These are phyloP conservation scores for Anacardium occidentale DNA, from an alignment of 345 rosid species.

Conservation along the genomic window DNA sequence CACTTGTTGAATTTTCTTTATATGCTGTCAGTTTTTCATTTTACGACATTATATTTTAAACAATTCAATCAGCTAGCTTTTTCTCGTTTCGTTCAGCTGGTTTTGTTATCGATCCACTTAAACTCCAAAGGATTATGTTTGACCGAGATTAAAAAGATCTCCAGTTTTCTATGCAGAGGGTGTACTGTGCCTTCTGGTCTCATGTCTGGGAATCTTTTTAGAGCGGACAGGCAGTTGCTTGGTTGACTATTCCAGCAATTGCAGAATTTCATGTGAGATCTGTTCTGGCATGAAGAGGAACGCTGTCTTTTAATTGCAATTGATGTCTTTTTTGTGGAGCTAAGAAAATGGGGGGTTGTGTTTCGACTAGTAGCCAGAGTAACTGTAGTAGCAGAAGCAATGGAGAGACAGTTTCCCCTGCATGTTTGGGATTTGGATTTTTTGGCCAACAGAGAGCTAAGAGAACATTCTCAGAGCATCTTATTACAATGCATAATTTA, in stretches of 20 bases:
- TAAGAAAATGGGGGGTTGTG: conserved; percentile 88
- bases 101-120: conserved; percentile 31
- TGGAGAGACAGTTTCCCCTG: conserved; percentile 55
- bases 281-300: conserved; percentile 33
- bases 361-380: conserved; percentile 81
- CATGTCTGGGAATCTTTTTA: conserved; percentile 45
- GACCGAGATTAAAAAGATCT: conserved; percentile 45
- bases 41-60: conserved; percentile 35
- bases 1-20: conserved; percentile 35
- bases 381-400: conserved; percentile 76
- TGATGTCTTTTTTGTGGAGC: conserved; percentile 39
- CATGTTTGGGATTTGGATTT: conserved; percentile 58
- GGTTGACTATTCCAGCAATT: conserved; percentile 37
- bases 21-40: conserved; percentile 34
- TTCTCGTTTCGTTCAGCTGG: conserved; percentile 52
- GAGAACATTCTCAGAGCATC: conserved; percentile 68
- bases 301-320: conserved; percentile 22
- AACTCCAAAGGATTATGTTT: conserved; percentile 44
- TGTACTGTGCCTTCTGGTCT: conserved; percentile 31
- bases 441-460: conserved; percentile 70
- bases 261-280: conserved; percentile 40
- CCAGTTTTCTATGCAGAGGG: conserved; percentile 32
- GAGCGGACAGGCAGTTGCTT: conserved; percentile 24
- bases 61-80: conserved; percentile 40
- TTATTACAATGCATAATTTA: conserved; percentile 57